These are phyloP conservation scores for Alliaria petiolata DNA, from an alignment of 345 rosid species.

Conservation along the genomic window DNA sequence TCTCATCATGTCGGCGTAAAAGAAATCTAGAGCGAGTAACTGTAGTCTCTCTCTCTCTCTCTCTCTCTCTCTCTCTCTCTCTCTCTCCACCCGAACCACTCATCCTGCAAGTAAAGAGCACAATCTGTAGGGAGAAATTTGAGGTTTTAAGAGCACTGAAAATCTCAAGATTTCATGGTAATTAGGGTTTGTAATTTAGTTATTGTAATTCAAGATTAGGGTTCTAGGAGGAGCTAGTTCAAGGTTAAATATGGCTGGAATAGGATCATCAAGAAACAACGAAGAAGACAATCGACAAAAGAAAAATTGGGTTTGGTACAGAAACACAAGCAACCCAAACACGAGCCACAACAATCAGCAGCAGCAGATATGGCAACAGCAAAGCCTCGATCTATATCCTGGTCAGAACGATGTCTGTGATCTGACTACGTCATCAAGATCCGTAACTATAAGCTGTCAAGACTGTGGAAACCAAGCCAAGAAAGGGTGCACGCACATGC, in stretches of 20 bases:
- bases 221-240: not conserved
- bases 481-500: conserved; percentile 57
- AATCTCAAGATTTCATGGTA: conserved; percentile 7
- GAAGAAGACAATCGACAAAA: conserved; percentile 35
- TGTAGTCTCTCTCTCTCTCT: not conserved
- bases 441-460: conserved; percentile 49
- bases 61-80: not conserved
- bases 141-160: not conserved
- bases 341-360: conserved; percentile 38
- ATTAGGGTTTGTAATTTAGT: not conserved
- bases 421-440: conserved; percentile 30
- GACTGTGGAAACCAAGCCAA: conserved; percentile 85
- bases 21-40: not conserved
- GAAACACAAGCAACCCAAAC: conserved; percentile 26
- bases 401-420: conserved; percentile 39
- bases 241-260: conserved; percentile 41
- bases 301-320: conserved; percentile 48
- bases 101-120: not conserved
- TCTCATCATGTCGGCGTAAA: not conserved
- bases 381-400: conserved; percentile 36
- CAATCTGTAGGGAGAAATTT: not conserved
- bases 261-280: conserved; percentile 39
- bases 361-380: conserved; percentile 32
- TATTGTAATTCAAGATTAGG: conserved; percentile 1
- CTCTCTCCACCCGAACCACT: not conserved